Conservation (phyloP, 257 asterid genomes). For the Scutellaria barbata region DNA sequence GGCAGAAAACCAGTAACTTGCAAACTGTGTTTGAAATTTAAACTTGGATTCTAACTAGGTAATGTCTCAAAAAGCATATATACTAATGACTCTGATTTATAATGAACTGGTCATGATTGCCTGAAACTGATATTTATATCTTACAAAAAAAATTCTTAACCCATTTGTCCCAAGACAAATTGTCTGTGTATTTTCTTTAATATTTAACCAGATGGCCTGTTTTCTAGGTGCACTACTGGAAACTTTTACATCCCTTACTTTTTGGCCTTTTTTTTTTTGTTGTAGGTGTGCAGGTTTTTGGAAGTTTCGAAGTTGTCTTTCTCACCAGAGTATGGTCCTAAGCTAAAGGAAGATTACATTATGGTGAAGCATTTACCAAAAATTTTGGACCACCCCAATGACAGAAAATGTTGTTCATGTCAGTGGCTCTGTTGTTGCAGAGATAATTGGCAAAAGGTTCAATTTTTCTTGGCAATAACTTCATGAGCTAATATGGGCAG, state of each 20-base stretch:
- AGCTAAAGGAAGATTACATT: constrained; percentile 85
- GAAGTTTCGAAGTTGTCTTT: constrained; percentile 91
- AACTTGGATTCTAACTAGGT: constrained; percentile 16
- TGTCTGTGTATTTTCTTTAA: constrained; percentile 22
- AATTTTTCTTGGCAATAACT: constrained; percentile 31
- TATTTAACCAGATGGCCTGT: constrained; percentile 10
- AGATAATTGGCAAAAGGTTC: constrained; percentile 97
- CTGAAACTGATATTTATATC: constrained; percentile 21
- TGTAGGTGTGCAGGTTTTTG: constrained; percentile 87
- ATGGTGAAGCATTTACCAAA: constrained; percentile 90
- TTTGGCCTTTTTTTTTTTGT: constrained; percentile 9
- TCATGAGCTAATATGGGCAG: constrained; percentile 27
- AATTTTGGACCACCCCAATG: constrained; percentile 45
- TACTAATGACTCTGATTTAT: constrained; percentile 22
- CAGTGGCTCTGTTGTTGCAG: constrained; percentile 80
- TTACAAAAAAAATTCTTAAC: constrained; percentile 2
- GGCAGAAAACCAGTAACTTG: background rate
- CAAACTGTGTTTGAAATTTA: constrained; percentile 4
- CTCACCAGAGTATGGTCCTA: constrained; percentile 94
- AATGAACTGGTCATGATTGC: constrained; percentile 21
- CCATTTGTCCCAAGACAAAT: constrained; percentile 10
- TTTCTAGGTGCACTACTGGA: background rate
- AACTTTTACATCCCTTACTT: constrained; percentile 29
- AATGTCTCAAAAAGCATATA: constrained; percentile 27
- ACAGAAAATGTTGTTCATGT: constrained; percentile 64